These are phyloP conservation scores for Lepiota subincarnata DNA, from an alignment of 768 basidiomycete species.

Conservation along the genomic window DNA sequence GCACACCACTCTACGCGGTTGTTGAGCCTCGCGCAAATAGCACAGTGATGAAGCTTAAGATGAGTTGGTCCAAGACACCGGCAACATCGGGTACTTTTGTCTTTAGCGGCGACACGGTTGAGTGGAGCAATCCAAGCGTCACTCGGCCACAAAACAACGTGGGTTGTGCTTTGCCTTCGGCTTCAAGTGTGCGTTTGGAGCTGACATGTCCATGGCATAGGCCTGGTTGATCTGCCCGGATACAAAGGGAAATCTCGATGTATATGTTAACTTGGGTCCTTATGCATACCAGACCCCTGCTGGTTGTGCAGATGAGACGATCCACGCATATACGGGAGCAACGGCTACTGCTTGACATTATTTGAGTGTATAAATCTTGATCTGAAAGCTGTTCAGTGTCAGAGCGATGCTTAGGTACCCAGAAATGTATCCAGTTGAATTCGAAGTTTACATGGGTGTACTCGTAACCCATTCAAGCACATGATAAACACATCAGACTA, in stretches of 20 bases:
- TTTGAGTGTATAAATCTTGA: not conserved
- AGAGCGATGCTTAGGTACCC: too few relatives aligned
- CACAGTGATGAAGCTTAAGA: constrained; percentile 41
- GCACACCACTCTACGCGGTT: constrained; percentile 43
- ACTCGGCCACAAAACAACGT: constrained; percentile 50
- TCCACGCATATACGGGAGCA: constrained; percentile 56
- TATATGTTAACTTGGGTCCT: constrained; percentile 53
- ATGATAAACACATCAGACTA: too few relatives aligned
- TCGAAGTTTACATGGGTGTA: too few relatives aligned
- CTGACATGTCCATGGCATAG: constrained; percentile 16
- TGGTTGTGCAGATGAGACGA: constrained; percentile 56
- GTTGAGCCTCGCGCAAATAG: constrained; percentile 45
- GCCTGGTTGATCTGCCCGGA: constrained; percentile 60
- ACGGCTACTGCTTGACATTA: constrained; percentile 32
- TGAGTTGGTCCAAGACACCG: constrained; percentile 46
- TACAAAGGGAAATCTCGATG: constrained; percentile 33
- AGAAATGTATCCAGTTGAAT: too few relatives aligned
- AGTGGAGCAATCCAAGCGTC: constrained; percentile 51
- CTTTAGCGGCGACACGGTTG: constrained; percentile 55
- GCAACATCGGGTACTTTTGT: constrained; percentile 46
- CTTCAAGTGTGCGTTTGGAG: constrained; percentile 1
- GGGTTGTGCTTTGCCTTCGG: constrained; percentile 15
- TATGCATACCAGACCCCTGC: constrained; percentile 54
- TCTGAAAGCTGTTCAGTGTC: too few relatives aligned
- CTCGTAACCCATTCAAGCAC: too few relatives aligned